These are phyloP conservation scores for Boletellus emodensis DNA, from an alignment of 768 basidiomycete species.

Conservation along the genomic window DNA sequence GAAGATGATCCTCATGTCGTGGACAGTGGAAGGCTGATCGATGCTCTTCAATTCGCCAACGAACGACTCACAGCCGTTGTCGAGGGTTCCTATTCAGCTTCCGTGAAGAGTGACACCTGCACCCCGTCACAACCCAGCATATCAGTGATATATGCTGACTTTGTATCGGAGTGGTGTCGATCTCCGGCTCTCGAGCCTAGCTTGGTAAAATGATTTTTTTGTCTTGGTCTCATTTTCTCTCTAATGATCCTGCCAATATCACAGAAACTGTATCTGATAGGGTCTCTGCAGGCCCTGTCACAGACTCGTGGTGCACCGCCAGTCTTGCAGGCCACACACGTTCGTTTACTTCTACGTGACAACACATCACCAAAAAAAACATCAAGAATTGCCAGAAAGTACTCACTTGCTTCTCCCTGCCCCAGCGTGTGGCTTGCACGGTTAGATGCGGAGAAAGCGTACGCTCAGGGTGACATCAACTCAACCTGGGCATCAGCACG, in stretches of 20 bases:
- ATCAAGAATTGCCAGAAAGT: constrained; percentile 41
- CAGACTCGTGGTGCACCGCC: constrained; percentile 18
- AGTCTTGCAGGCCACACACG: constrained; percentile 34
- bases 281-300: constrained; percentile 39
- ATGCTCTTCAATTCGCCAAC: constrained; percentile 30
- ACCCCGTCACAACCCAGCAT: constrained; percentile 28
- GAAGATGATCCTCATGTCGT: constrained; percentile 4
- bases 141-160: constrained; percentile 37
- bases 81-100: constrained; percentile 22
- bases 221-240: not conserved
- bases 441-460: constrained; percentile 41
- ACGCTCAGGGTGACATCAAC: constrained; percentile 22
- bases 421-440: constrained; percentile 52
- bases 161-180: constrained; percentile 47
- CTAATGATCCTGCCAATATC: not conserved
- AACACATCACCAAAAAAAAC: constrained; percentile 31
- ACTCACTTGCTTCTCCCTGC: constrained; percentile 39
- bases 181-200: constrained; percentile 27
- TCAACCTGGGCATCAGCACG: constrained; percentile 47
- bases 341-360: constrained; percentile 32
- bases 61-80: constrained; percentile 28
- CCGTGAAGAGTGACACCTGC: constrained; percentile 10
- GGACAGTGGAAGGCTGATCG: constrained; percentile 23
- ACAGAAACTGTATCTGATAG: constrained; percentile 55
- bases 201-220: constrained; percentile 24